Percentiles rank a stretch among this genome's conserved stretches.
These are phyloP conservation scores for Tolypocladium ophioglossoides DNA, from an alignment of 2,329 filamentous ascomycete species.

Conservation along the genomic window DNA sequence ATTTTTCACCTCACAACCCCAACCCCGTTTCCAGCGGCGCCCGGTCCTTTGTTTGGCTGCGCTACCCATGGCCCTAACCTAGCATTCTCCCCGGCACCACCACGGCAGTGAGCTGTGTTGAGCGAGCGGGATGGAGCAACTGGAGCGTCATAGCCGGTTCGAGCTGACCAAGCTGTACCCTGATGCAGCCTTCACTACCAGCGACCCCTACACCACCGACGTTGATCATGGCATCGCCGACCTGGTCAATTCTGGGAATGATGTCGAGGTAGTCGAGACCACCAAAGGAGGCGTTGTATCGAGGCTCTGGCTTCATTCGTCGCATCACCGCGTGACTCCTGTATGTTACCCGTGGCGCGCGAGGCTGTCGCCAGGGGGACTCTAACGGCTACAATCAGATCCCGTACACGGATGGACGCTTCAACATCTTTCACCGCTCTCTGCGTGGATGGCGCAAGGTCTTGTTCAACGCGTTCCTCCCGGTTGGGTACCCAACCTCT, in stretches of 20 bases:
- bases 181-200: neutral
- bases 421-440: constrained; percentile 14
- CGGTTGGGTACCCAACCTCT: constrained; percentile 77
- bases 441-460: constrained; percentile 26
- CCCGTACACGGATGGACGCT: constrained; percentile 8
- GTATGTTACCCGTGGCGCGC: constrained; percentile 8
- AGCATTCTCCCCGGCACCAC: neutral
- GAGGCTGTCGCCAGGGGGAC: neutral
- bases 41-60: neutral
- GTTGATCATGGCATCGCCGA: constrained; percentile 9
- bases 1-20: neutral
- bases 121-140: neutral
- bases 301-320: constrained; percentile 22
- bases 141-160: neutral
- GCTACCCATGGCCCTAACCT: neutral
- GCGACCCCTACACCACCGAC: neutral
- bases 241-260: constrained; percentile 12
- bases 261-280: constrained; percentile 23
- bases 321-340: constrained; percentile 13
- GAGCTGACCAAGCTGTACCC: constrained; percentile 1
- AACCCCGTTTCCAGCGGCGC: neutral
- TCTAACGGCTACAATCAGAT: neutral
- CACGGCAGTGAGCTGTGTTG: neutral
- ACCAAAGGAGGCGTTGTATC: constrained; percentile 26
- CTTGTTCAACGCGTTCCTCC: constrained; percentile 64